Conservation (phyloP, 768 basidiomycete genomes). For the Trametes punicea region DNA sequence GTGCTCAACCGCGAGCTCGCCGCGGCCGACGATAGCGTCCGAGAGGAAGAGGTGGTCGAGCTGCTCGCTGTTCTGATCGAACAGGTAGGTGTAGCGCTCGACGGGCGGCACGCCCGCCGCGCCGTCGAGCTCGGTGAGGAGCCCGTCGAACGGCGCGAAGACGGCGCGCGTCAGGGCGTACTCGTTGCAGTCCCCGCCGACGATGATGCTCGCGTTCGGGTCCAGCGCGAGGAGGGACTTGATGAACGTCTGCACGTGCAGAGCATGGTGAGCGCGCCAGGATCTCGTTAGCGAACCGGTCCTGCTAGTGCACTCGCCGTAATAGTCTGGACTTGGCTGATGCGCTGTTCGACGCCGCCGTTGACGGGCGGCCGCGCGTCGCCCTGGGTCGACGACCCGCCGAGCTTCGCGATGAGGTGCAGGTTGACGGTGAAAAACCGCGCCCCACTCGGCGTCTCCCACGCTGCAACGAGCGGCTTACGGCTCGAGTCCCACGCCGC, state of each 20-base stretch:
- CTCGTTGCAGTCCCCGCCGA: slow-evolving; percentile 63
- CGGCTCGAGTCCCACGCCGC: slow-evolving; percentile 49
- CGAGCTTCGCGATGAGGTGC: slow-evolving; percentile 53
- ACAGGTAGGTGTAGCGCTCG: slow-evolving; percentile 60
- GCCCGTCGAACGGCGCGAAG: slow-evolving; percentile 40
- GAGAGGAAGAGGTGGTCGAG: slow-evolving; percentile 54
- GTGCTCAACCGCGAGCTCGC: slow-evolving; percentile 47
- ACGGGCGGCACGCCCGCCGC: slow-evolving; percentile 41
- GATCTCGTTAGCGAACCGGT: neutral
- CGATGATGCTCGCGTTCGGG: slow-evolving; percentile 43
- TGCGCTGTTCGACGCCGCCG: slow-evolving; percentile 45
- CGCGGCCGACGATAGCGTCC: slow-evolving; percentile 37
- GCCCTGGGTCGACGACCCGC: slow-evolving; percentile 48
- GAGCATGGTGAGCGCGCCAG: neutral
- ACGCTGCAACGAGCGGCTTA: slow-evolving; percentile 57
- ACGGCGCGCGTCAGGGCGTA: slow-evolving; percentile 50
- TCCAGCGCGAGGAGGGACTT: slow-evolving; percentile 42
- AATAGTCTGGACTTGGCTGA: slow-evolving; percentile 45
- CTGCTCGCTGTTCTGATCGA: slow-evolving; percentile 54
- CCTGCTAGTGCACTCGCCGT: slow-evolving; percentile 44
- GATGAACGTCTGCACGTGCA: slow-evolving; percentile 42
- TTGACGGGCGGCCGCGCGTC: slow-evolving; percentile 58
- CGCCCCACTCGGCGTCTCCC: slow-evolving; percentile 42
- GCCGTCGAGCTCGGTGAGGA: slow-evolving; percentile 49
- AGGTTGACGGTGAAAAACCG: slow-evolving; percentile 57